A percentile compares a stretch with the other conserved stretches of the same genome.
Conservation (phyloP, 805 yeast genomes). For the Candida insectorum region DNA sequence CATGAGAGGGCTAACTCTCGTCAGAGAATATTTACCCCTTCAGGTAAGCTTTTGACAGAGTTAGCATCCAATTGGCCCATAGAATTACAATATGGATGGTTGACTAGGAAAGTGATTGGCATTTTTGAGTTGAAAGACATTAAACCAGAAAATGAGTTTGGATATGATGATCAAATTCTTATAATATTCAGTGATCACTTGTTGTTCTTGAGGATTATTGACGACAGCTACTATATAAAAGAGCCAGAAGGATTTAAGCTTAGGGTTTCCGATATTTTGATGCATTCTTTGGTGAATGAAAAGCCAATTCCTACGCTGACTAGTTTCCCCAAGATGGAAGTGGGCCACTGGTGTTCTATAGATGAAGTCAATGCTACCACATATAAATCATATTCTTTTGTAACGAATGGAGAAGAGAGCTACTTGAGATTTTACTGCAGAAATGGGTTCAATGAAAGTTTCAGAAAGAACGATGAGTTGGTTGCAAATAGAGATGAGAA, state of each 20-base stretch:
- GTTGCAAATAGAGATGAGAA: no score
- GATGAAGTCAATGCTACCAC: conserved; percentile 51
- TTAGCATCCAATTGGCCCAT: conserved; percentile 85
- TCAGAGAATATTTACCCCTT: conserved; percentile 74
- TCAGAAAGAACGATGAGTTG: no score
- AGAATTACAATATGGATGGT: conserved; percentile 85
- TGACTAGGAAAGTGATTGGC: conserved; percentile 79
- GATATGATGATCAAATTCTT: conserved; percentile 44
- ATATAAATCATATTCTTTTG: conserved; percentile 22
- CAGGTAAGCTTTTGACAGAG: conserved; percentile 84
- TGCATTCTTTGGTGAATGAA: conserved; percentile 88
- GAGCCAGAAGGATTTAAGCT: conserved; percentile 33
- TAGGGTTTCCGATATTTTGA: conserved; percentile 70
- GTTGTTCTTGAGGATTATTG: conserved; percentile 56
- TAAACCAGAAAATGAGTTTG: conserved; percentile 14
- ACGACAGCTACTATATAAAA: conserved; percentile 35
- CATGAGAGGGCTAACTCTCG: conserved; percentile 27
- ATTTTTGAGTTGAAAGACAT: conserved; percentile 45
- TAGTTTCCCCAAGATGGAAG: conserved; percentile 62
- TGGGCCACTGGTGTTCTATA: conserved; percentile 64
- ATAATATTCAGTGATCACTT: conserved; percentile 80
- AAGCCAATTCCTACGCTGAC: conserved; percentile 57
- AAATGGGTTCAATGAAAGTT: conserved; percentile 22
- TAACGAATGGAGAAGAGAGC: conserved; percentile 14
- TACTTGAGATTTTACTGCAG: conserved; percentile 25